Percentiles rank a stretch among this genome's conserved stretches.
Conservation (phyloP, 2,329 filamentous ascomycete species). For the Hypoxylon sp. region DNA sequence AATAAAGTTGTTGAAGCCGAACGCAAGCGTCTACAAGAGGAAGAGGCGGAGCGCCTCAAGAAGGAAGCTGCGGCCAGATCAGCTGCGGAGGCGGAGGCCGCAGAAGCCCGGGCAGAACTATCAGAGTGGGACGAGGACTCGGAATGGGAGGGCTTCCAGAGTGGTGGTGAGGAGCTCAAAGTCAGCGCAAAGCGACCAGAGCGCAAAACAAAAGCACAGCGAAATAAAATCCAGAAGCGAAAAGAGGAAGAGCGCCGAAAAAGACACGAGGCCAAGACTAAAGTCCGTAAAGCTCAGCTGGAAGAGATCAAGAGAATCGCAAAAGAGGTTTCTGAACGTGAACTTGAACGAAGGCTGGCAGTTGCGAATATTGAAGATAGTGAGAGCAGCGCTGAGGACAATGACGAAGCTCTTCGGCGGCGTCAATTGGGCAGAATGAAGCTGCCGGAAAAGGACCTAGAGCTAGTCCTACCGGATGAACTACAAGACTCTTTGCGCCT, state of each 20-base stretch:
- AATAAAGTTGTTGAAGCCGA: slow-evolving; percentile 85
- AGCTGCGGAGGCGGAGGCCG: slow-evolving; percentile 81
- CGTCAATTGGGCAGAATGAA: slow-evolving; percentile 81
- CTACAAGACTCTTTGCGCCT: slow-evolving; percentile 84
- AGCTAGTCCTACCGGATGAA: slow-evolving; percentile 87
- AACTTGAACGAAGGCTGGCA: slow-evolving; percentile 67
- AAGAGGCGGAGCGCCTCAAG: slow-evolving; percentile 76
- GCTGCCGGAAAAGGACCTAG: slow-evolving; percentile 83
- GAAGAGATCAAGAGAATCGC: slow-evolving; percentile 80
- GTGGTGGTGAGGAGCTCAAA: slow-evolving; percentile 78
- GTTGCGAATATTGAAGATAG: slow-evolving; percentile 62
- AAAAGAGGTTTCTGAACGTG: slow-evolving; percentile 72
- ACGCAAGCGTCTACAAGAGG: slow-evolving; percentile 77
- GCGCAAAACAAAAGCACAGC: slow-evolving; percentile 87
- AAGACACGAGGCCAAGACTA: slow-evolving; percentile 82
- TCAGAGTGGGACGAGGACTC: slow-evolving; percentile 88
- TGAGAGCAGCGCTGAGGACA: slow-evolving; percentile 69
- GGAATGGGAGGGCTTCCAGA: slow-evolving; percentile 92
- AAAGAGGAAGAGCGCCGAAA: slow-evolving; percentile 87
- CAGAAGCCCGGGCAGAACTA: slow-evolving; percentile 74
- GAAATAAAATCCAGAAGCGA: slow-evolving; percentile 88
- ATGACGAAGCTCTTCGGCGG: slow-evolving; percentile 76
- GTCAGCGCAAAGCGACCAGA: slow-evolving; percentile 81
- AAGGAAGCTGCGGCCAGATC: slow-evolving; percentile 78
- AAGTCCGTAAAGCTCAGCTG: slow-evolving; percentile 79